Conservation (phyloP, 148 eudicot species). For the Cornus kousa region DNA sequence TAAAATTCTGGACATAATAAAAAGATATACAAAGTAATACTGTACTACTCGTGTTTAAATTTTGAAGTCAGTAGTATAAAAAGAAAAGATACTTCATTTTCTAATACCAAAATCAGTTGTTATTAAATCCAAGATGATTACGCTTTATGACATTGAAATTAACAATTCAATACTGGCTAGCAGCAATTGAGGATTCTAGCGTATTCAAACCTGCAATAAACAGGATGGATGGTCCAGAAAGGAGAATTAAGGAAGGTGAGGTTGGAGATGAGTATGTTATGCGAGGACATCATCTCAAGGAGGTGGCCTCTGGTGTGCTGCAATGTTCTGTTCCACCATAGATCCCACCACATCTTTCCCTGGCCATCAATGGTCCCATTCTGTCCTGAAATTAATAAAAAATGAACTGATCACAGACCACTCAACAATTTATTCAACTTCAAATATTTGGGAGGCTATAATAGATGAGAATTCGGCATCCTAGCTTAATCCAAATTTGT, state of each 20-base stretch:
- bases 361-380: constrained; percentile 96
- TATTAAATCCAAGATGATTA: neutral
- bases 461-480: neutral
- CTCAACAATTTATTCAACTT: neutral
- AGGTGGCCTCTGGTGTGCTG: constrained; percentile 96
- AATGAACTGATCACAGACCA: constrained; percentile 18
- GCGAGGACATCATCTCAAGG: constrained; percentile 77
- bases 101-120: neutral
- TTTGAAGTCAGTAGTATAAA: neutral
- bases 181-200: neutral
- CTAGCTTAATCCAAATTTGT: neutral
- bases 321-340: constrained; percentile 98
- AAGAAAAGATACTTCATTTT: neutral
- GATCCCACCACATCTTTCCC: constrained; percentile 98
- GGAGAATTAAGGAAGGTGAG: constrained; percentile 94
- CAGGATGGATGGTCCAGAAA: constrained; percentile 98
- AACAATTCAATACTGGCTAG: neutral
- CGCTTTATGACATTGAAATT: neutral
- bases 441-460: neutral
- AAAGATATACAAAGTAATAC: neutral
- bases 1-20: neutral
- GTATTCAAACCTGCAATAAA: constrained; percentile 76
- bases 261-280: constrained; percentile 79
- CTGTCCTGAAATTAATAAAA: constrained; percentile 44
- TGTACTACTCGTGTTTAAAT: neutral